These are phyloP conservation scores for Penicillium palitans DNA, from an alignment of 2,329 filamentous ascomycete species.

Conservation along the genomic window DNA sequence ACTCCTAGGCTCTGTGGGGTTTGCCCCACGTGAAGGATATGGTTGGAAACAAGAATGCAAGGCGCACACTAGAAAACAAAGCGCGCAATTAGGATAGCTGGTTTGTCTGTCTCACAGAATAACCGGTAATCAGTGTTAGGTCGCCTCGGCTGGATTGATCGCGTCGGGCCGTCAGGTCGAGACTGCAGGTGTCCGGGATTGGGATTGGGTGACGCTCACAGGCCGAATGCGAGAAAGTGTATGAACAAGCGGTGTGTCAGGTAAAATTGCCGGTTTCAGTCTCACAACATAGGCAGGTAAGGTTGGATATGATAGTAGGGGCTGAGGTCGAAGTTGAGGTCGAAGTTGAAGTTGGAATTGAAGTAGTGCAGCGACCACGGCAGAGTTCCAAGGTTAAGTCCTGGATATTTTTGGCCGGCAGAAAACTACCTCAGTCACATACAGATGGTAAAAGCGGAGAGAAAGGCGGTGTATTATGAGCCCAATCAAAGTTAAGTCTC, in stretches of 20 bases:
- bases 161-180: constrained; percentile 25
- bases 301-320: background rate
- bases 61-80: constrained; percentile 9
- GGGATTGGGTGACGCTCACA: constrained; percentile 17
- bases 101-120: constrained; percentile 16
- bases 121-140: constrained; percentile 21
- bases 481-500: background rate
- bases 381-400: background rate
- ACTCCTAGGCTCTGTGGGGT: background rate
- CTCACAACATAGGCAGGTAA: constrained; percentile 35
- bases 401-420: background rate
- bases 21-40: constrained; percentile 12
- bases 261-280: constrained; percentile 24
- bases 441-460: background rate
- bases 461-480: background rate
- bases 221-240: constrained; percentile 15
- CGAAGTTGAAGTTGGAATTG: constrained; percentile 2
- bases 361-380: background rate
- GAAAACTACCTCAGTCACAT: background rate
- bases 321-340: background rate
- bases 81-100: constrained; percentile 5
- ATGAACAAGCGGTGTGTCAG: background rate
- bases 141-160: constrained; percentile 5
- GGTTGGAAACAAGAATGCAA: background rate
- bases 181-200: constrained; percentile 18